Base-by-base conservation (phyloP, 2,329 filamentous ascomycete genomes). In the Aspergillus hortae region DNA sequence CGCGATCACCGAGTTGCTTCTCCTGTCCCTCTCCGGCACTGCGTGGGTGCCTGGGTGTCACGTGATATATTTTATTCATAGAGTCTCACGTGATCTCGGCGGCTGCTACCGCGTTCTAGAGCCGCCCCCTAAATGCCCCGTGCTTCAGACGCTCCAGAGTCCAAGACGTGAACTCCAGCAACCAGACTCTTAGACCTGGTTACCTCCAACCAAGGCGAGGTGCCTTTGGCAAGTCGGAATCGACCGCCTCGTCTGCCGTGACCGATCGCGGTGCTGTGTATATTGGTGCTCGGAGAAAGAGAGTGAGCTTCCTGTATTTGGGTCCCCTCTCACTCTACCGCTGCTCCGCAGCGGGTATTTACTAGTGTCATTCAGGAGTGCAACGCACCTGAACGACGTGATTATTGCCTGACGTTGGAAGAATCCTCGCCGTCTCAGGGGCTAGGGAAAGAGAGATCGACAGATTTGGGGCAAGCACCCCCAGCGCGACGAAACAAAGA, bases 291-390 rank as follows among this genome's bases (percentile, higher is more conserved):
- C 14, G n/a, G 10, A 40, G 48, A 48, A 47, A 48, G 50, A 55
- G 43, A 45, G 50, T 42, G 49, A 54, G 45, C 36, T 44, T 44
- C 46, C 27, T 41, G 14, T 52, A 53, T 57, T 42, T 51, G 46
- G 52, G 52, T 44, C 51, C 52, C 50, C 48, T 51, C 55, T 53
- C 47, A 53, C 53, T 56, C 53, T 51, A 58, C 44, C 46, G 58
- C 48, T 54, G 58, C 52, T 58, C 56, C 57, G 59, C 59, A 61
- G 61, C 57, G 54, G 56, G 56, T 56, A 55, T 51, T 48, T 49
- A 53, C 53, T 48, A 33, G 25, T 54, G 47, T 44, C 55, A 52
- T 48, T 49, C 53, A 59, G 57, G 55, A 62, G 55, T 61, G 46
- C 56, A 49, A 49, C 35, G 44, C 11, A 38, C 14, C 35, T 17